Evolutionary conservation across 805 yeast genomes (phyloP), one percentile per base, ranked within the genome.

Genomic region (Jamesozyma hellenica): DNA sequence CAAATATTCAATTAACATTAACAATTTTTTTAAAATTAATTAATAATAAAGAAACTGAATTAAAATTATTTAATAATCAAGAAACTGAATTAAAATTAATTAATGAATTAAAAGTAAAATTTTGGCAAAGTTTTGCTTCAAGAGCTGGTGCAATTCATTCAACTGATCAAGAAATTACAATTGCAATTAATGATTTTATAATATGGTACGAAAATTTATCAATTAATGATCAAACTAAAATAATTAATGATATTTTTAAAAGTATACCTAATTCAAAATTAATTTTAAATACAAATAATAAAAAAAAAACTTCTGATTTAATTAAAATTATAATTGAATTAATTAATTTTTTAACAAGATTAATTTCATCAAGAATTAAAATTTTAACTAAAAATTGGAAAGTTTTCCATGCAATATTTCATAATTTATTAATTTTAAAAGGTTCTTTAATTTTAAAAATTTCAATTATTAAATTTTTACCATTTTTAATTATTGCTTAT

Each of bases 131-230:
- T 0, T 64, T 67, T 35, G 51, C 65, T 0, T 68, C 72, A 45
- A 68, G 75, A 5, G 69, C 70, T 9, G 90, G 85, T 5, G 78
- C 83, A 0, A 47, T 64, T 30, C 70, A 74, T 17, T 74, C 79
- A 0, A 65, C 72, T 7, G 72, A 69, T 39, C 42, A 54, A 1
- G 63, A 71, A 13, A 64, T 76, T 1, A 65, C 66, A 25, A 49
- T 60, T 9, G 64, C 79, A 0, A 58, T 75, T 15, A 58, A 57
- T 17, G 37, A 61, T 2, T 70, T 74, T 39, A 44, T 68, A 2
- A 40, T 41, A 1, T 60, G 53, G 42, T 61, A 61, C 42, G 51
- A 58, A 6, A 12, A 13, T 4, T 13, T 8, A 2, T 4, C 13
- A n/a, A 21, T 25, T 7, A 12, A 16, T 40, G 36, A 2, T 30